Evolutionary conservation across 768 basidiomycete genomes (phyloP), one percentile per base, ranked within the genome.

Genomic region (Amanita muscaria): DNA sequence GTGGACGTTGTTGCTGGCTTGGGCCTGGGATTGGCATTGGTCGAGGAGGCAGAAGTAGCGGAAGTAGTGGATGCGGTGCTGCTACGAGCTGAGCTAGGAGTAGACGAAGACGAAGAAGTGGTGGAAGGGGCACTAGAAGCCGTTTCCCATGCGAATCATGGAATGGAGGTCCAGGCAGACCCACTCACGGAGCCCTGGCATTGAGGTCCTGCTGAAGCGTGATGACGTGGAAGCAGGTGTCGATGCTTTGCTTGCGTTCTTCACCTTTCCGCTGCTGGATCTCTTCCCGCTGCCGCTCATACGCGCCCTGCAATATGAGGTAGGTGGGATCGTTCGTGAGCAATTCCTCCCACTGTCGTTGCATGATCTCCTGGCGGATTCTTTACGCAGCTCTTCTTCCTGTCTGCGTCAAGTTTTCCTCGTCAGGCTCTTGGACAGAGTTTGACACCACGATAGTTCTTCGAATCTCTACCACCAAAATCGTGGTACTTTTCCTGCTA

Each of bases 211-310:
- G 58, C 36, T 24, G 53, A 57, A 5, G 62, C 46, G 5, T 37
- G 37, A 14, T 37, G 16, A 15, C 59, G 56, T 2, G 59, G 56
- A 33, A 61, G 49, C 47, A 5, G 51, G 40, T 53, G n/a, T 65
- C 68, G n/a, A 56, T 39, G 3, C 64, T 64, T 8, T 68, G 63
- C 52, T 68, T 71, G 23, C 72, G 67, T 48, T 75, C 70, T 44
- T 68, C 68, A 32, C 69, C 69, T 34, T 66, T 70, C n/a, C 69
- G 63, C 49, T 60, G 59, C 31, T 61, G 63, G 51, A 62, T 69
- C 25, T 73, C 66, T 46, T 65, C 59, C 50, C 70, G 68, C 47
- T 68, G 64, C 23, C 51, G 33, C 5, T 51, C 31, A 46, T 51
- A 63, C 16, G 62, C 64, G 23, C 64, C 57, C 53, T 50, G 60